Percentiles rank a stretch among this genome's conserved stretches.
phyloP scores from a whole-genome alignment of 2,329 filamentous ascomycete species.

The Neonectria punicea region DNA sequence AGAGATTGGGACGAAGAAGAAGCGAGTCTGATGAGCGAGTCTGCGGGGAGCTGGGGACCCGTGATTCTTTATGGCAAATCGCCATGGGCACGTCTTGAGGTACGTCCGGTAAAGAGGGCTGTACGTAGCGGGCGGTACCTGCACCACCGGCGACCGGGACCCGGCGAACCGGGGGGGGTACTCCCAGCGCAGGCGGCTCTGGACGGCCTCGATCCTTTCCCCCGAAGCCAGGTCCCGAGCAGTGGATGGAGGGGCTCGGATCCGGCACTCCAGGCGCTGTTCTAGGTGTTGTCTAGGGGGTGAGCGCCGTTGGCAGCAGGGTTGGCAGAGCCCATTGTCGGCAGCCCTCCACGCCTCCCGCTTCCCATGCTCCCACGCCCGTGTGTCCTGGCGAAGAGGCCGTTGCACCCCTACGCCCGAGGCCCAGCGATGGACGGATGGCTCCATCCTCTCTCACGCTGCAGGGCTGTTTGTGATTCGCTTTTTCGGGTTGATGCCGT shows the following conservation, averaged over 20 bases:
- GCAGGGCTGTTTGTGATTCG: slow-evolving; percentile 11
- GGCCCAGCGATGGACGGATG: slow-evolving; percentile 26
- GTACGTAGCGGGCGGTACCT: slow-evolving; percentile 39
- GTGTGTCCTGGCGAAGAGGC: background rate
- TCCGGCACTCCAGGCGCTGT: slow-evolving; percentile 14
- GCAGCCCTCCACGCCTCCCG: background rate
- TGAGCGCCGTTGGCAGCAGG: slow-evolving; percentile 1
- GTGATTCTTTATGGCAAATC: slow-evolving; percentile 44
- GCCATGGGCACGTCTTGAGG: slow-evolving; percentile 30
- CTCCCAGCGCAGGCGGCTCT: slow-evolving; percentile 25
- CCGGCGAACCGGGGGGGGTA: slow-evolving; percentile 44
- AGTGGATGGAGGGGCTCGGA: slow-evolving; percentile 23
- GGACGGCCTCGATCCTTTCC: slow-evolving; percentile 43
- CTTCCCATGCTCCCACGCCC: slow-evolving; percentile 12
- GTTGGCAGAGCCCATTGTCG: slow-evolving; percentile 20
- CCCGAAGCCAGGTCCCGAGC: slow-evolving; percentile 43
- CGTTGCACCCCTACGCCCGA: slow-evolving; percentile 36
- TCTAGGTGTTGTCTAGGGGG: background rate
- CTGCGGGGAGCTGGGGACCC: slow-evolving; percentile 37
- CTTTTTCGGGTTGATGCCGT: slow-evolving; percentile 22
- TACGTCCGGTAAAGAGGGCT: slow-evolving; percentile 28
- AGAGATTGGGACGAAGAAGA: slow-evolving; percentile 25
- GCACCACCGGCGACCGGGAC: slow-evolving; percentile 39
- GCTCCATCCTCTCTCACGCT: slow-evolving; percentile 1
- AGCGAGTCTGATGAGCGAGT: slow-evolving; percentile 36